Evolutionary conservation across 164 flowering plant genomes (phyloP).

Genomic region (Berberis thunbergii): DNA sequence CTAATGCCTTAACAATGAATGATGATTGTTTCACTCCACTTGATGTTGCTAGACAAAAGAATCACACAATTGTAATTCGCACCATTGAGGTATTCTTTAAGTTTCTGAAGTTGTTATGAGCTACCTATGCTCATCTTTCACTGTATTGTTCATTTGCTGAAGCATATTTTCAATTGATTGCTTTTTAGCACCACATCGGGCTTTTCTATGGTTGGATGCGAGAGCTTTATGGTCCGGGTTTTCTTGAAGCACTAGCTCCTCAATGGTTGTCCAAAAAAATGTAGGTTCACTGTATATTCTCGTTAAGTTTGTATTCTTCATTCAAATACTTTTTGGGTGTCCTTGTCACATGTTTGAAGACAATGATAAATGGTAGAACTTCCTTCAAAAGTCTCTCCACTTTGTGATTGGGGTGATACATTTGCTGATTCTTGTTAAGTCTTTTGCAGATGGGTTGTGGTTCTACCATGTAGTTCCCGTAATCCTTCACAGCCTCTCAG

Average conservation of each 20-base stretch:
- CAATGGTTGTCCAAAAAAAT: slow-evolving; percentile 73
- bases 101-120: background rate
- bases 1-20: slow-evolving; percentile 66
- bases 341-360: too few relatives aligned
- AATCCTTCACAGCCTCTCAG: slow-evolving; percentile 51
- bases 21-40: slow-evolving; percentile 84
- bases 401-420: too few relatives aligned
- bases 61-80: slow-evolving; percentile 58
- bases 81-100: slow-evolving; percentile 66
- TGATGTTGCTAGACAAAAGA: slow-evolving; percentile 77
- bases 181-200: slow-evolving; percentile 57
- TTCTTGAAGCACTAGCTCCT: slow-evolving; percentile 70
- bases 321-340: too few relatives aligned
- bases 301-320: too few relatives aligned
- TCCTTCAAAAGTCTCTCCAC: too few relatives aligned
- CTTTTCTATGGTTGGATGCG: slow-evolving; percentile 90
- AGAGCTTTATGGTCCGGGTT: slow-evolving; percentile 74
- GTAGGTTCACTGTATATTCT: slow-evolving; percentile 33
- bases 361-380: too few relatives aligned
- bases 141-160: background rate
- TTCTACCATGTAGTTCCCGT: slow-evolving; percentile 61
- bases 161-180: background rate
- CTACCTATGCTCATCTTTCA: background rate
- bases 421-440: background rate
- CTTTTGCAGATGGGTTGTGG: slow-evolving; percentile 75